Base-by-base conservation (phyloP, 2,329 filamentous ascomycete species). In the Ophiostoma ips region DNA sequence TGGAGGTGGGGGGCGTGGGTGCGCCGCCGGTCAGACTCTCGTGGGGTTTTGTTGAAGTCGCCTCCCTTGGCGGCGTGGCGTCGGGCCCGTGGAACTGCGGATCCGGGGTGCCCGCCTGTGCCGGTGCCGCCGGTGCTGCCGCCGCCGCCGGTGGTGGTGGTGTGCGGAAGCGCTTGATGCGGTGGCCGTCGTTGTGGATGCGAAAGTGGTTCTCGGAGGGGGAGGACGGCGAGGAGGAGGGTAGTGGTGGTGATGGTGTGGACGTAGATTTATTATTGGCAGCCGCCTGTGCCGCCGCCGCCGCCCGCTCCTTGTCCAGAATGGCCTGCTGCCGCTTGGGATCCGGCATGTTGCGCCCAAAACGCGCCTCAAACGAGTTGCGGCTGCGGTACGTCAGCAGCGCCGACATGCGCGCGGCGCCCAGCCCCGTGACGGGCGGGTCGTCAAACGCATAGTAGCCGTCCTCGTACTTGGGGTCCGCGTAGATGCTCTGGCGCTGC, bases 401-500 rank as follows among this genome's bases (percentile, higher is more conserved):
- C 2, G 92, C 92, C 51, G 89, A 87, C 92, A 98, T 98, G 60
- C 92, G 87, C 24, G 92, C 92, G 8, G 92, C 92, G 12, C 89
- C 88, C 2, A 98, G 76, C 1, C 92, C 92, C 1, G 88, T 84
- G 0, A 81, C 72, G 0, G 92, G 92, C 33, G 89, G 89, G 58
- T 96, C 87, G 31, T 84, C 76, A 59, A 92, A 94, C 1, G 79
- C 61, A 63, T 96, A 98, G 68, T 95, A 96, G 41, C 92, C 92
- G 61, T 96, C 89, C 55, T 95, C 88, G 65, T 98, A 98, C 69
- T 95, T 96, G 31, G 92, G 92, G 63, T 98, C 92, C 36, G 87
- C 89, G 68, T 96, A 98, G 63, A 98, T 96, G 73, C 84, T 89
- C 67, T 92, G 86, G 48, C 87, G 75, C 64, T 94, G 87, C 3